Conservation (phyloP, 768 basidiomycete species). For the Sistotremastrum niveocremeum region DNA sequence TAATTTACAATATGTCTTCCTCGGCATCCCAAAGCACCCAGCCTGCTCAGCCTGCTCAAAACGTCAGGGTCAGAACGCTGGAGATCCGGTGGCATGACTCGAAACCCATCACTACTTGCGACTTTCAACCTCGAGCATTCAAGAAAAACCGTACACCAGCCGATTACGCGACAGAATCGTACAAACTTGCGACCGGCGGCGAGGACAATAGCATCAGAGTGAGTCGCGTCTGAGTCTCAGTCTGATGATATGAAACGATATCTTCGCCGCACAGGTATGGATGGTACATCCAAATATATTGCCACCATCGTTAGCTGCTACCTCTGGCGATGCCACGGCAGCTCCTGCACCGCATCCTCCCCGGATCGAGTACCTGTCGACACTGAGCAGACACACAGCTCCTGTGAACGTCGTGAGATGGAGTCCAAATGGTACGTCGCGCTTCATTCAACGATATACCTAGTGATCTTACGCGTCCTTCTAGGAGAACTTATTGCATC, state of each 20-base stretch:
- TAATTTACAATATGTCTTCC: too few relatives aligned
- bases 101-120: slow-evolving; percentile 91
- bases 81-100: slow-evolving; percentile 96
- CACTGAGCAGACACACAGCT: slow-evolving; percentile 82
- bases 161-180: slow-evolving; percentile 52
- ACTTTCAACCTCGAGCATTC: slow-evolving; percentile 80
- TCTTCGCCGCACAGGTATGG: slow-evolving; percentile 53
- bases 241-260: neutral
- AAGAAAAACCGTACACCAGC: slow-evolving; percentile 60
- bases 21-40: too few relatives aligned
- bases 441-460: neutral
- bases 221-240: slow-evolving; percentile 23
- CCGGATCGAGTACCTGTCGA: slow-evolving; percentile 93
- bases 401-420: slow-evolving; percentile 94
- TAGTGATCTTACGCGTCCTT: slow-evolving; percentile 1
- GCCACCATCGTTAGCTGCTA: slow-evolving; percentile 40
- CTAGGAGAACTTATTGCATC: slow-evolving; percentile 86
- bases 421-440: slow-evolving; percentile 73
- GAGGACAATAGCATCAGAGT: slow-evolving; percentile 97
- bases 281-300: slow-evolving; percentile 87
- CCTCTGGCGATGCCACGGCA: slow-evolving; percentile 19
- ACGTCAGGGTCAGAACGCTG: slow-evolving; percentile 77
- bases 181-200: slow-evolving; percentile 86
- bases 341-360: slow-evolving; percentile 41
- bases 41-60: neutral